Conservation (phyloP, 768 basidiomycete genomes). For the Lactarius trivialis region DNA sequence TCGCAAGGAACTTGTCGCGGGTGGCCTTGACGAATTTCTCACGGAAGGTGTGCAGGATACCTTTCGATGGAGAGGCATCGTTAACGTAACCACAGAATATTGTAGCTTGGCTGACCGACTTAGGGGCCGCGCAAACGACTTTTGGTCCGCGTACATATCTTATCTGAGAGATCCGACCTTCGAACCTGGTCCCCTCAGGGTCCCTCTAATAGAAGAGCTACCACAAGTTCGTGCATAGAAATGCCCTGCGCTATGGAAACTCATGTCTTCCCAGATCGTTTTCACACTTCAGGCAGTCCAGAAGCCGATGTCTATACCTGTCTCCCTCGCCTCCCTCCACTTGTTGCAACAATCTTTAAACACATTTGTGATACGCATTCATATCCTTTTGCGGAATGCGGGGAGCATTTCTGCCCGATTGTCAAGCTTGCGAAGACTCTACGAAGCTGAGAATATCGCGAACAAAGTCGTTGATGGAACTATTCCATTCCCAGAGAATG, state of each 20-base stretch:
- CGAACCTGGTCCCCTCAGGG: not conserved
- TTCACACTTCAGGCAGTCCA: conserved; percentile 23
- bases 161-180: not conserved
- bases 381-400: conserved; percentile 45
- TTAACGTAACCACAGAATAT: conserved; percentile 9
- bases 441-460: conserved; percentile 52
- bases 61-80: conserved; percentile 25
- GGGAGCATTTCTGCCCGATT: conserved; percentile 50
- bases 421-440: conserved; percentile 50
- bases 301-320: conserved; percentile 21
- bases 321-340: conserved; percentile 32
- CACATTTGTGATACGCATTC: conserved; percentile 43
- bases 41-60: conserved; percentile 32
- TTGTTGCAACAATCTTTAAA: conserved; percentile 48
- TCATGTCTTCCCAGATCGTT: conserved; percentile 11
- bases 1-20: conserved; percentile 70
- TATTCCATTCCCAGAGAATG: conserved; percentile 32
- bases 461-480: conserved; percentile 56
- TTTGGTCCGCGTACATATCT: not conserved
- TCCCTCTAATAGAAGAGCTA: conserved; percentile 12
- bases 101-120: conserved; percentile 15
- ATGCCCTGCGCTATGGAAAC: not conserved
- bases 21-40: conserved; percentile 36
- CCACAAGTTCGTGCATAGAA: conserved; percentile 13
- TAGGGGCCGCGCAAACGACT: conserved; percentile 11